phyloP scores from a whole-genome alignment of 2,329 filamentous ascomycete species.

The Leptodontidium sp. region DNA sequence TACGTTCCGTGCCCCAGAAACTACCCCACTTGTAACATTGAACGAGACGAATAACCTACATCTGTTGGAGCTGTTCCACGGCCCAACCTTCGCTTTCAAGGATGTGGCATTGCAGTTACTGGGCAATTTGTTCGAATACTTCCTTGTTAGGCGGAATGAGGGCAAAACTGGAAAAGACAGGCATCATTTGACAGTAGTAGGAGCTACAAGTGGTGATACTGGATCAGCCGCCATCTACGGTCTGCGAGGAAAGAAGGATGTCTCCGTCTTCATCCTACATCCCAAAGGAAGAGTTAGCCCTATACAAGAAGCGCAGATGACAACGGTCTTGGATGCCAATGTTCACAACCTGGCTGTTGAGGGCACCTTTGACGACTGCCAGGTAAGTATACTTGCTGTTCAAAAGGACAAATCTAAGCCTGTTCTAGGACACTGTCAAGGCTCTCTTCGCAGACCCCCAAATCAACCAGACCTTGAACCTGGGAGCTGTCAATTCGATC shows the following conservation, averaged over 20 bases:
- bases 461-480: conserved; percentile 81
- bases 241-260: conserved; percentile 93
- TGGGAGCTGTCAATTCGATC: conserved; percentile 95
- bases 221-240: conserved; percentile 97
- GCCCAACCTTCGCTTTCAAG: conserved; percentile 95
- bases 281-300: conserved; percentile 91
- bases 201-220: conserved; percentile 87
- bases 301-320: conserved; percentile 97
- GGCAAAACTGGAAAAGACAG: conserved; percentile 67
- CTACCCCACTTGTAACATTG: conserved; percentile 82
- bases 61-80: conserved; percentile 94
- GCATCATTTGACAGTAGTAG: conserved; percentile 86
- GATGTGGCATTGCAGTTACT: conserved; percentile 93
- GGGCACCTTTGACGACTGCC: conserved; percentile 96
- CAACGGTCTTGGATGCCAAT: conserved; percentile 87
- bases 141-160: conserved; percentile 76
- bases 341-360: conserved; percentile 91
- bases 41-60: conserved; percentile 77
- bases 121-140: conserved; percentile 95
- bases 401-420: conserved; percentile 25
- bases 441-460: conserved; percentile 86
- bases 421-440: conserved; percentile 83
- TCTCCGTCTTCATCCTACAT: conserved; percentile 93
- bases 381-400: conserved; percentile 57
- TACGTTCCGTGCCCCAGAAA: conserved; percentile 82